Evolutionary conservation across 192 early-diverging fungal species (phyloP), one percentile per base, ranked within the genome.

Genomic region (Chytriomyces confervae): DNA sequence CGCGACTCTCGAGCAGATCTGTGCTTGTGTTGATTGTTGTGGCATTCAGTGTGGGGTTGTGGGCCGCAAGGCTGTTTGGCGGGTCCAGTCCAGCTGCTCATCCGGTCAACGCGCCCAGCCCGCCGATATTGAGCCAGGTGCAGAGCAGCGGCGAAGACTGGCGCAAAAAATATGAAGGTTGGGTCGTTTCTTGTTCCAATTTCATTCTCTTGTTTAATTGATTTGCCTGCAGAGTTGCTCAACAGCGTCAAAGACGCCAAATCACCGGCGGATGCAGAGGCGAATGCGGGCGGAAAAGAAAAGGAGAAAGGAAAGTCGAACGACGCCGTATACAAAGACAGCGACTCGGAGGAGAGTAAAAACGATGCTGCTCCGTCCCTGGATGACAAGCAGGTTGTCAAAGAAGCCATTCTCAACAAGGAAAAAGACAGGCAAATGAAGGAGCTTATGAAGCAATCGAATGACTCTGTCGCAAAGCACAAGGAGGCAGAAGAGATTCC

Each of bases 381-480:
- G 20, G 64, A 76, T 24, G 61, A 66, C 24, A 74, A 74, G 45
- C 27, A 74, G 46, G 60, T 62, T 44, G 29, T 62, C 7, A 24
- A 18, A 16, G 50, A 69, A 11, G 67, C 51, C 20, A 48, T 64
- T 24, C 10, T 36, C 7, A 62, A 68, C 24, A 62, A 57, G 36
- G 66, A 69, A 23, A 66, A 76, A 60, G 72, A 72, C 7, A 67
- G 50, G 29, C 68, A 77, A 63, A 75, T 62, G 74, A 23, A 77
- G 47, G 64, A 79, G 61, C 49, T 82, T 43, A 53, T 79, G 48
- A 72, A 78, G 43, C 45, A 79, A 46, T 71, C 80, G 29, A 36
- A 76, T 51, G 20, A 79, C n/a, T 69, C 76, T 7, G 23, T 60
- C 29, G 69, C 44, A 6, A 77, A 68, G 27, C 62, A 46, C n/a